Evolutionary conservation across 768 basidiomycete species (phyloP).

Genomic region (Neoboletus magnificus): DNA sequence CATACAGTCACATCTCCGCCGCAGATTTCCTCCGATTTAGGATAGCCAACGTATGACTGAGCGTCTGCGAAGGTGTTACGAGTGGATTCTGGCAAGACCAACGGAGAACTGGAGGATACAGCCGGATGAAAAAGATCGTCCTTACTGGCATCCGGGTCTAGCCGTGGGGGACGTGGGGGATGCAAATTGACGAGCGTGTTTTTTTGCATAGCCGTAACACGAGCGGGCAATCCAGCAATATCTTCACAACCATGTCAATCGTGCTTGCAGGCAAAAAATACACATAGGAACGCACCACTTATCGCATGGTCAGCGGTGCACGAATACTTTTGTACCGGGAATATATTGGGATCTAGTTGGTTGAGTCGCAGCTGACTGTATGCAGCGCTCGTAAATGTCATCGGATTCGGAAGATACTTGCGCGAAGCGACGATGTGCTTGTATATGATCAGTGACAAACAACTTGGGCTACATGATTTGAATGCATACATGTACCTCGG

Average conservation of each 20-base stretch:
- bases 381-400: constrained; percentile 73
- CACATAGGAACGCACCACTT: constrained; percentile 21
- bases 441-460: constrained; percentile 1
- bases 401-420: constrained; percentile 55
- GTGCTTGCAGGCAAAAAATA: background rate
- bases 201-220: constrained; percentile 41
- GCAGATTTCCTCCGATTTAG: constrained; percentile 12
- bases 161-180: constrained; percentile 41
- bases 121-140: constrained; percentile 33
- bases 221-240: constrained; percentile 46
- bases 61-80: constrained; percentile 41
- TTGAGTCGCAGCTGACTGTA: constrained; percentile 70
- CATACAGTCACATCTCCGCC: constrained; percentile 70
- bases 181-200: constrained; percentile 44
- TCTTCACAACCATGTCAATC: constrained; percentile 16
- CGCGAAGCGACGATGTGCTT: constrained; percentile 78
- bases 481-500: constrained; percentile 55
- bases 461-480: background rate
- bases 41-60: constrained; percentile 7
- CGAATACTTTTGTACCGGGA: constrained; percentile 61
- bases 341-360: constrained; percentile 68
- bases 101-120: constrained; percentile 10
- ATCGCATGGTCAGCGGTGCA: constrained; percentile 41
- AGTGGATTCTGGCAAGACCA: constrained; percentile 29
- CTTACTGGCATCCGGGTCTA: constrained; percentile 28